Base-by-base conservation (phyloP, 805 yeast species). In the Pichia pseudocactophila region DNA sequence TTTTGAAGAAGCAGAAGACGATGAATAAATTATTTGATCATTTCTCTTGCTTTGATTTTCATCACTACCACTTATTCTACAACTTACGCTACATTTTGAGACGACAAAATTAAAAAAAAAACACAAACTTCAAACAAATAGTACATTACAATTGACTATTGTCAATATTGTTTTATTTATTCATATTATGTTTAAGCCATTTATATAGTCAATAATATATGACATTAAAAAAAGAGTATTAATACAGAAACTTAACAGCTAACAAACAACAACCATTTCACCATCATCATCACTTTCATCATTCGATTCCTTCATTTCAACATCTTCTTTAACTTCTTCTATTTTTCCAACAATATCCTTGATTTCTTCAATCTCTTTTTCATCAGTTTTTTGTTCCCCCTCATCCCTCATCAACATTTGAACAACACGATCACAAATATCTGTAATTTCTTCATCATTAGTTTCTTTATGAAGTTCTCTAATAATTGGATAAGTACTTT, bases 341-440 rank as follows among this genome's bases (percentile, higher is more conserved):
- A 44, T 33, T 33, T 50, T 49, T 11, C 67, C 74, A 28, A 73
- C 52, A 40, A 78, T 68, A 52, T 78, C 83, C 7, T 70, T 70
- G 35, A 78, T 69, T 48, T 69, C 53, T 3, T 40, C 40, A 9
- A 43, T 65, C 42, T 72, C 75, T 22, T 65, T 74, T 35, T 70
- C 75, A 26, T 74, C 76, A 26, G 68, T 74, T 46, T 65, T 69
- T 28, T 69, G 70, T 19, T 66, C 68, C n/a, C 59, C 68, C 55
- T 89, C 97, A 56, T 90, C 97, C 68, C 97, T 78, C 92, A 84
- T 83, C 49, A 90, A 70, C 78, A 87, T 75, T 59, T 90, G 90
- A 18, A 89, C 98, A 33, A 84, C 62, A 58, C 92, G 73, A 52
- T 87, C 95, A 65, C 92, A 81, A 35, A 83, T 63, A 35, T 83